Conservation (phyloP, 225 moss, liverwort and hornwort genomes). For the Polytrichum commune region DNA sequence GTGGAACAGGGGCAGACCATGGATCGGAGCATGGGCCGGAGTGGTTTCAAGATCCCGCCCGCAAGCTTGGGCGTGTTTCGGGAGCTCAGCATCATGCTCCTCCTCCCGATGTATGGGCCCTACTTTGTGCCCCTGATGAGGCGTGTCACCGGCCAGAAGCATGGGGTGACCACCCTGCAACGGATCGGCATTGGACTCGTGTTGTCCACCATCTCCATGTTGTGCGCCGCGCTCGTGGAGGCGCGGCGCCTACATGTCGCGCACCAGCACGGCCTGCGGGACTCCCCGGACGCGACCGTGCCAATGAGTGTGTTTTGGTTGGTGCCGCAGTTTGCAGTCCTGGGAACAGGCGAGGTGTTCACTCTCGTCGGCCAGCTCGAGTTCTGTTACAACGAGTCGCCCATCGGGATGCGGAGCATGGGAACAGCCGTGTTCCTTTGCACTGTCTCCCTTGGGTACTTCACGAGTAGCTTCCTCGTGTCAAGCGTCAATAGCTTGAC, state of each 20-base stretch:
- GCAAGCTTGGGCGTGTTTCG: conserved; percentile 29
- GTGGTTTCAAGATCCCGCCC: conserved; percentile 19
- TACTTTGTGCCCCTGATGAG: conserved; percentile 25
- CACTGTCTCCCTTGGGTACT: conserved; percentile 51
- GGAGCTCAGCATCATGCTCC: conserved; percentile 15
- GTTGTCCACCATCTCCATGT: conserved; percentile 41
- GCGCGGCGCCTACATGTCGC: conserved; percentile 17
- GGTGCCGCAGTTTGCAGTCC: conserved; percentile 48
- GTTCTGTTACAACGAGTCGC: conserved; percentile 58
- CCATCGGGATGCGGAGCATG: conserved; percentile 56
- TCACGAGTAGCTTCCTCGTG: conserved; percentile 46
- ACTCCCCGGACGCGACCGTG: not conserved
- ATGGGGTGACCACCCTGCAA: conserved; percentile 27
- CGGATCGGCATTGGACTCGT: conserved; percentile 51
- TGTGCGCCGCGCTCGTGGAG: conserved; percentile 45
- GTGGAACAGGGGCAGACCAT: conserved; percentile 27
- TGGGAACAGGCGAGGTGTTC: conserved; percentile 51
- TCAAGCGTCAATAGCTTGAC: conserved; percentile 25
- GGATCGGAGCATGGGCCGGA: conserved; percentile 12
- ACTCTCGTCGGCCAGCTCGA: conserved; percentile 55
- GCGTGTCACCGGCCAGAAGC: conserved; percentile 26
- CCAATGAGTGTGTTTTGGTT: conserved; percentile 59
- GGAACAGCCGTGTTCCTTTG: conserved; percentile 41
- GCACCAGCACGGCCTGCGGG: not conserved
- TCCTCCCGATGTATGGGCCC: conserved; percentile 19